A percentile compares a stretch with the other conserved stretches of the same genome.
These are phyloP conservation scores for Fusarium avenaceum DNA, from an alignment of 2,329 filamentous ascomycete species.

Conservation along the genomic window DNA sequence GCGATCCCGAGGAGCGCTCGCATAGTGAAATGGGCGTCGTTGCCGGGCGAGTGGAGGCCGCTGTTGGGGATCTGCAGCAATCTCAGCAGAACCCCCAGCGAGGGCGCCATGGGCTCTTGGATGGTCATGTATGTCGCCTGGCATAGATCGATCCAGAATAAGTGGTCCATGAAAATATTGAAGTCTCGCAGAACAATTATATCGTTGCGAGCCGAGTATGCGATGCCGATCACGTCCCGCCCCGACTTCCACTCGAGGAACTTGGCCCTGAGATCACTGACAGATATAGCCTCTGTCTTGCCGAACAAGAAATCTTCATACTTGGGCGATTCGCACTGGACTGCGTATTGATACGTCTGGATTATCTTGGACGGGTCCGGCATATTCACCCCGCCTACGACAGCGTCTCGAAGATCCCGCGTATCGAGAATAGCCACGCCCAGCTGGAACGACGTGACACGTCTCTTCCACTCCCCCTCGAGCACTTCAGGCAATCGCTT, in stretches of 20 bases:
- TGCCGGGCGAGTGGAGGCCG: slow-evolving; percentile 41
- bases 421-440: slow-evolving; percentile 34
- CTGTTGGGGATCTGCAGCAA: slow-evolving; percentile 1
- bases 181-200: neutral
- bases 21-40: slow-evolving; percentile 53
- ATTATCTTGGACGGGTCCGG: slow-evolving; percentile 7
- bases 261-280: neutral
- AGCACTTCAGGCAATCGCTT: neutral
- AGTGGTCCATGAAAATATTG: neutral
- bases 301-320: slow-evolving; percentile 17
- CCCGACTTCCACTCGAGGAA: slow-evolving; percentile 4
- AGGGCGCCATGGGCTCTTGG: neutral
- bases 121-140: slow-evolving; percentile 12
- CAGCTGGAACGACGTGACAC: slow-evolving; percentile 17
- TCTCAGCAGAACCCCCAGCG: slow-evolving; percentile 3
- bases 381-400: neutral
- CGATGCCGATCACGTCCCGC: slow-evolving; percentile 4
- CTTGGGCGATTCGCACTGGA: slow-evolving; percentile 1
- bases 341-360: slow-evolving; percentile 17
- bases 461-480: neutral
- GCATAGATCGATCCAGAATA: slow-evolving; percentile 13
- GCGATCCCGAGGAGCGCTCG: slow-evolving; percentile 55
- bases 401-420: slow-evolving; percentile 4
- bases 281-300: slow-evolving; percentile 11
- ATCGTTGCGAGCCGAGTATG: slow-evolving; percentile 15